A percentile compares a stretch with the other conserved stretches of the same genome.
Conservation (phyloP, 305 asterid genomes). For the Solanum hybrid region DNA sequence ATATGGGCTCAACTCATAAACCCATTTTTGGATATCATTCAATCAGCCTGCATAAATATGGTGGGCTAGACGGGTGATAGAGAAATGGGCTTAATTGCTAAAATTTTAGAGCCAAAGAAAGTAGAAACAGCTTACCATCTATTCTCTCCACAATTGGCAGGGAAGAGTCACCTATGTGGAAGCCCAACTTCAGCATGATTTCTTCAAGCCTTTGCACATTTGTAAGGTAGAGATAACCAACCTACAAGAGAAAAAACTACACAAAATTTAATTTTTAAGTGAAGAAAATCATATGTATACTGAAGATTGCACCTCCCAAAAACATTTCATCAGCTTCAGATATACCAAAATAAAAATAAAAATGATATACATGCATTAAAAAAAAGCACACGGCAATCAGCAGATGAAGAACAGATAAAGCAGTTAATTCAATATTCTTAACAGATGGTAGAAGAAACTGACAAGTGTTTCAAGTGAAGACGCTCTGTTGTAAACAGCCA, state of each 20-base stretch:
- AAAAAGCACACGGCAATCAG: neutral
- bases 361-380: neutral
- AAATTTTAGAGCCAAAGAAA: neutral
- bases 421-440: neutral
- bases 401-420: neutral
- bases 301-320: neutral
- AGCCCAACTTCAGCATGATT: slow-evolving; percentile 80
- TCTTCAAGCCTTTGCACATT: slow-evolving; percentile 62
- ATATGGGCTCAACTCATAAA: neutral
- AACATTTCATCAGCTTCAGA: neutral
- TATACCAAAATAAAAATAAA: too few relatives aligned
- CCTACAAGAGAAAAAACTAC: slow-evolving; percentile 23
- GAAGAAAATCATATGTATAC: neutral
- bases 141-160: slow-evolving; percentile 27
- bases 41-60: neutral
- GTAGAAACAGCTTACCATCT: slow-evolving; percentile 9
- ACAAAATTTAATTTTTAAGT: neutral
- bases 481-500: slow-evolving; percentile 88
- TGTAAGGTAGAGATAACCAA: slow-evolving; percentile 87
- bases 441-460: slow-evolving; percentile 25
- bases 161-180: slow-evolving; percentile 42
- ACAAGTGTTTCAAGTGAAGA: slow-evolving; percentile 92
- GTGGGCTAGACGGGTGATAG: neutral
- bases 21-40: neutral
- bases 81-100: neutral